Percentiles rank a stretch among this genome's conserved stretches.
Evolutionary conservation across 2,329 filamentous ascomycete species (phyloP).

Genomic region (Onygenales sp.): DNA sequence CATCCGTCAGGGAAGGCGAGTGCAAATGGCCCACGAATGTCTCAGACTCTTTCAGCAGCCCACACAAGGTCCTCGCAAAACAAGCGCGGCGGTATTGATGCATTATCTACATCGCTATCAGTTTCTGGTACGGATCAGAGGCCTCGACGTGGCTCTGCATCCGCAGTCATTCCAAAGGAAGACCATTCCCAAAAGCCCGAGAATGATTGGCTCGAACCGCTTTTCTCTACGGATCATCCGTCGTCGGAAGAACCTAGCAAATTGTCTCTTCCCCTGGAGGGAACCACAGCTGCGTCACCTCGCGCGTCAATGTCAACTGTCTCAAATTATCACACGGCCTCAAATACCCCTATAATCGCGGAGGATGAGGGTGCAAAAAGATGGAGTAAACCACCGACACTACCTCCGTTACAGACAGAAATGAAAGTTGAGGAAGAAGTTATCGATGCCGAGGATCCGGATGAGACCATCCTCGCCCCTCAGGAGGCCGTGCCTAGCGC

Average conservation of each 20-base stretch:
- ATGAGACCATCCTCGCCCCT: conserved; percentile 1
- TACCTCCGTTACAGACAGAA: conserved; percentile 3
- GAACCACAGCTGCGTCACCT: conserved; percentile 20
- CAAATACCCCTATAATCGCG: conserved; percentile 30
- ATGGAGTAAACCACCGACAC: conserved; percentile 6
- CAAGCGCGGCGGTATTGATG: background rate
- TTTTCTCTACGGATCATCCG: conserved; percentile 17
- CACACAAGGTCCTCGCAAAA: background rate
- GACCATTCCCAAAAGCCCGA: background rate
- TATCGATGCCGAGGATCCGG: conserved; percentile 3
- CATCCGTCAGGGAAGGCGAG: background rate
- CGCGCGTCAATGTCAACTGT: conserved; percentile 27
- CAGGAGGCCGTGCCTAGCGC: conserved; percentile 35
- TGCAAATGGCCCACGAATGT: background rate
- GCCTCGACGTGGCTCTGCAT: background rate
- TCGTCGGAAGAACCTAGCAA: conserved; percentile 15
- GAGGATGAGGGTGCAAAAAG: conserved; percentile 18
- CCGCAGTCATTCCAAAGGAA: background rate
- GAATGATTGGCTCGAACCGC: conserved; percentile 13
- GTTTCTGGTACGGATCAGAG: background rate
- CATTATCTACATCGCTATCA: background rate
- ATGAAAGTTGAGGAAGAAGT: conserved; percentile 12
- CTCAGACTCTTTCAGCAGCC: background rate
- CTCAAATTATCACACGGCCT: conserved; percentile 36
- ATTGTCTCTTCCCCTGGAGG: conserved; percentile 17